phyloP scores from a whole-genome alignment of 1,284 basidiomycete species.

The Tylopilus sp. region DNA sequence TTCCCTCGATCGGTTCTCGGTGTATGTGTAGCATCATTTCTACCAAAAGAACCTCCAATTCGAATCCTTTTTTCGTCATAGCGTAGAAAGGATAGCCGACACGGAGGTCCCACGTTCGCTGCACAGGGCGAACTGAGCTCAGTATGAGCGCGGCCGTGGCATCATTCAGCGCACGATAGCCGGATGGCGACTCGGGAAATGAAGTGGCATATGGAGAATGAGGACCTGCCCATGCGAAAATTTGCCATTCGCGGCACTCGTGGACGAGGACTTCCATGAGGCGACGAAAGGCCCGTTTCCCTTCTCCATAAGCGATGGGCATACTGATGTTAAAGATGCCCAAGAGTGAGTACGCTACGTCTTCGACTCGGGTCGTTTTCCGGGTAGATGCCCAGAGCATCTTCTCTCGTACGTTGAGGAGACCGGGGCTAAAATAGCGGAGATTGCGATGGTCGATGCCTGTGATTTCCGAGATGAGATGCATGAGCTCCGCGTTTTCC shows the following conservation, averaged over 20 bases:
- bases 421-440: constrained; percentile 16
- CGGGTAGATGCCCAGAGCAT: constrained; percentile 24
- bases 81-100: constrained; percentile 22
- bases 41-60: constrained; percentile 22
- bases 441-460: constrained; percentile 7
- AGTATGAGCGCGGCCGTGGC: background rate
- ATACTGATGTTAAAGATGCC: constrained; percentile 28
- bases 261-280: constrained; percentile 24
- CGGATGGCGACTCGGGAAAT: constrained; percentile 22
- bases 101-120: constrained; percentile 13
- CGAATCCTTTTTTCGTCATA: constrained; percentile 22
- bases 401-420: constrained; percentile 19
- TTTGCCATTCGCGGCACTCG: constrained; percentile 15
- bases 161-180: constrained; percentile 13
- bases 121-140: background rate
- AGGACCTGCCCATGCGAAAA: constrained; percentile 23
- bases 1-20: constrained; percentile 9
- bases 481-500: constrained; percentile 8
- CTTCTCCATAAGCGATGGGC: constrained; percentile 25
- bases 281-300: constrained; percentile 24
- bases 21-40: constrained; percentile 26
- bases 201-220: constrained; percentile 19
- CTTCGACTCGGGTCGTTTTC: constrained; percentile 20
- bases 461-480: constrained; percentile 8
- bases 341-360: constrained; percentile 23